Evolutionary conservation across 257 asterid genomes (phyloP).

Genomic region (Solanum neorickii): DNA sequence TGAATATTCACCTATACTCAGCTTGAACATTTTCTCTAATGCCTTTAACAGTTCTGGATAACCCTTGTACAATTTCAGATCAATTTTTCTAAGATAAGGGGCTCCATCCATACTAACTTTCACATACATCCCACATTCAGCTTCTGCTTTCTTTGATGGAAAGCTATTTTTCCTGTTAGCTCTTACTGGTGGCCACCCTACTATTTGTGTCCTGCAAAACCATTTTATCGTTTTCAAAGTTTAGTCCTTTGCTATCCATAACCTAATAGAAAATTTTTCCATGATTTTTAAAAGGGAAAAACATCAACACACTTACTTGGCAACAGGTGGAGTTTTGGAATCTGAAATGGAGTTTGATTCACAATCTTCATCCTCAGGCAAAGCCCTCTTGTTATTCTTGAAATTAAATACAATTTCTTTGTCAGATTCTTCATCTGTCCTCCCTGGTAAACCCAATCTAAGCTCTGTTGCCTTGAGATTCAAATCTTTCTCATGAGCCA

Average conservation of each 20-base stretch:
- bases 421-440: constrained; percentile 20
- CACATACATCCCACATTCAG: constrained; percentile 44
- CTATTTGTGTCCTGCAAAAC: constrained; percentile 36
- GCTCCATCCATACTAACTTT: constrained; percentile 94
- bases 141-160: constrained; percentile 16
- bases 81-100: constrained; percentile 76
- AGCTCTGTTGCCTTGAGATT: constrained; percentile 52
- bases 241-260: background rate
- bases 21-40: constrained; percentile 72
- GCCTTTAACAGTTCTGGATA: constrained; percentile 46
- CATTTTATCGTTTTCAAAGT: background rate
- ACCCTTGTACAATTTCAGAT: constrained; percentile 42
- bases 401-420: background rate
- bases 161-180: constrained; percentile 39
- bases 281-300: background rate
- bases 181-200: constrained; percentile 70
- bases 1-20: constrained; percentile 70
- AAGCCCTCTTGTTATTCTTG: constrained; percentile 35
- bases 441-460: constrained; percentile 48
- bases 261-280: background rate
- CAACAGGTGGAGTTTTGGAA: constrained; percentile 25
- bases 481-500: constrained; percentile 19
- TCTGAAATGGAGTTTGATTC: constrained; percentile 13
- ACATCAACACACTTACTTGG: constrained; percentile 27
- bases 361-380: constrained; percentile 21